Evolutionary conservation across 441 rosid species (phyloP).

Genomic region (Adansonia rubrostipa): DNA sequence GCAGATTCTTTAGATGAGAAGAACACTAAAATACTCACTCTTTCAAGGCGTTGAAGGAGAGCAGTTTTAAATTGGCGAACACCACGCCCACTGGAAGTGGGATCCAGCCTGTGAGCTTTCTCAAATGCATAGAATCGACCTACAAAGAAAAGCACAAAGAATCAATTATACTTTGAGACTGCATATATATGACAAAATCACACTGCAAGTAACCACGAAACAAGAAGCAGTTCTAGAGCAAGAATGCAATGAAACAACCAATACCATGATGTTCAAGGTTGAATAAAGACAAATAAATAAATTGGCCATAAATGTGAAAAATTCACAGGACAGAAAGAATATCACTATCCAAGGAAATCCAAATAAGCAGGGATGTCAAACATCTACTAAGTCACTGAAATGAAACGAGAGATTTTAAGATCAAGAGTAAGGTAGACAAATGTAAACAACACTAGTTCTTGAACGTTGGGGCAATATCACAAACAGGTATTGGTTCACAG

Average conservation of each 20-base stretch:
- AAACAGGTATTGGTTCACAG: neutral
- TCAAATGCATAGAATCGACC: constrained; percentile 98
- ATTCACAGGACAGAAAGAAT: neutral
- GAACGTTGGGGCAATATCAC: neutral
- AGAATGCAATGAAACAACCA: neutral
- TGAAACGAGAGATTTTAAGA: neutral
- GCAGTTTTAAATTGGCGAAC: constrained; percentile 99
- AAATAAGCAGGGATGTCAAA: neutral
- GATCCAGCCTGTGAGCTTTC: constrained; percentile 96
- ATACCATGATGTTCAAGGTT: neutral
- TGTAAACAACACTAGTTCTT: neutral
- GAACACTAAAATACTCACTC: constrained; percentile 51
- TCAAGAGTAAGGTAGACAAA: neutral
- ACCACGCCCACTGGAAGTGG: constrained; percentile 94
- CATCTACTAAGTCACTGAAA: neutral
- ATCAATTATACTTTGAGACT: neutral
- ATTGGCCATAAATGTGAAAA: neutral
- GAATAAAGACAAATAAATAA: neutral
- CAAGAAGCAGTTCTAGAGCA: constrained; percentile 8
- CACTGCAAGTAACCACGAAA: neutral
- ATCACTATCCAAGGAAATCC: neutral
- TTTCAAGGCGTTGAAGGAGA: constrained; percentile 93
- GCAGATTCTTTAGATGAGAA: constrained; percentile 2
- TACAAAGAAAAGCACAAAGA: constrained; percentile 33
- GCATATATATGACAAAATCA: neutral